Conservation (phyloP, 805 yeast genomes). For the Saturnispora quitensis region DNA sequence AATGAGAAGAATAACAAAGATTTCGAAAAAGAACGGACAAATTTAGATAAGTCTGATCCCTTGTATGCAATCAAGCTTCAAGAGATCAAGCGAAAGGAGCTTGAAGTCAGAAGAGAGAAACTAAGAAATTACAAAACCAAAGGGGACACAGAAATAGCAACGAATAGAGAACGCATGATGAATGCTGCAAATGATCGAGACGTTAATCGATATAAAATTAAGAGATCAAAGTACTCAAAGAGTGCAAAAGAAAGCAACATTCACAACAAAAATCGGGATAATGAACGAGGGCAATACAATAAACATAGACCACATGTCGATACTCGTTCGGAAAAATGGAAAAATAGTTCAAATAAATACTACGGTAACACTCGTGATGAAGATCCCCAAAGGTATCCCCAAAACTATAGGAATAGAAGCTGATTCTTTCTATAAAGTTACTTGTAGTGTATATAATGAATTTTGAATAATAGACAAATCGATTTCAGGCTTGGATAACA, state of each 20-base stretch:
- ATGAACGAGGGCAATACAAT: not conserved
- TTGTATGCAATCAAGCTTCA: slow-evolving; percentile 34
- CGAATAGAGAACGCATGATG: too few relatives aligned
- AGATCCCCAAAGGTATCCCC: not conserved
- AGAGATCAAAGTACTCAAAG: not conserved
- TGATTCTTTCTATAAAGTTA: not conserved
- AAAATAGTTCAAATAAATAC: not conserved
- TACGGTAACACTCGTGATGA: not conserved
- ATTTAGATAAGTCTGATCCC: slow-evolving; percentile 39
- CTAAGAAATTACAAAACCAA: not conserved
- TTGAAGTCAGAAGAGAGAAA: slow-evolving; percentile 9
- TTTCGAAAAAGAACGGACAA: slow-evolving; percentile 12
- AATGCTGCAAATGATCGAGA: not conserved
- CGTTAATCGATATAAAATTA: too few relatives aligned
- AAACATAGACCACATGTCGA: not conserved
- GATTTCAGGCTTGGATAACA: slow-evolving; percentile 16
- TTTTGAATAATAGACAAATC: not conserved
- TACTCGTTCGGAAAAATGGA: not conserved
- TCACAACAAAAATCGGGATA: not conserved
- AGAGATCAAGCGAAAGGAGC: slow-evolving; percentile 16
- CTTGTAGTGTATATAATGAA: not conserved
- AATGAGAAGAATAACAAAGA: slow-evolving; percentile 2
- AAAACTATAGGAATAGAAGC: slow-evolving; percentile 4
- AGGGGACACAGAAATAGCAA: not conserved
- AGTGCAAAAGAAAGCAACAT: not conserved